Base-by-base conservation (phyloP, 768 basidiomycete species). In the Russula emetica region DNA sequence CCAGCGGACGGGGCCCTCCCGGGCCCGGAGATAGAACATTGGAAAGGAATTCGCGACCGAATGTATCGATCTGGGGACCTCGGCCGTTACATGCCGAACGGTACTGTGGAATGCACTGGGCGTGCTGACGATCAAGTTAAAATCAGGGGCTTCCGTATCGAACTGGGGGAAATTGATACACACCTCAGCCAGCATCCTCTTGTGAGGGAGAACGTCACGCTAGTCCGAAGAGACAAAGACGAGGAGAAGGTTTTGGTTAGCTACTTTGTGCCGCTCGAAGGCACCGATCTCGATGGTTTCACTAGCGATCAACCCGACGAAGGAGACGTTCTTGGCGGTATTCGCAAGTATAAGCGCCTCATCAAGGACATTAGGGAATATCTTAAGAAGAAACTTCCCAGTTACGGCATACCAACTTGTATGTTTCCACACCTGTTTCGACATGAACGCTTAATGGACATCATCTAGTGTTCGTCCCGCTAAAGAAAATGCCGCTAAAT, bases 41-140 rank as follows among this genome's bases (percentile, higher is more conserved):
- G 97, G 97, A 90, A 92, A 72, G 96, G 97, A 22, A 86, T 97
- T 34, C 84, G 97, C 22, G 97, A 99, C 75, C 77, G 97, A 63
- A 96, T 98, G 95, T 99, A 98, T 76, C 86, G 94, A 67, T 94
- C 94, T 32, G 97, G 97, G 24, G 97, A 99, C 76, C 82, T 99
- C 5, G 97, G 97, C 2, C 86, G 97, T 6, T 99, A 99, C 75
- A 78, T 89, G 36, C 92, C 97, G 1, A 83, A 90, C 73, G 97
- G 97, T 5, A 85, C 83, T 36, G 97, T 99, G 13, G 97, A 99
- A 74, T 98, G 97, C 73, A 94, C 92, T 0, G 97, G 97, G 22
- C 85, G 97, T 24, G 95, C 96, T 2, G 97, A 99, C 72, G 96
- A 98, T 72, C 97, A 99, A 72, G 92, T 99, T 77, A 98, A 99